phyloP scores from a whole-genome alignment of 2,329 filamentous ascomycete species.

The Blastomyces parvus region DNA sequence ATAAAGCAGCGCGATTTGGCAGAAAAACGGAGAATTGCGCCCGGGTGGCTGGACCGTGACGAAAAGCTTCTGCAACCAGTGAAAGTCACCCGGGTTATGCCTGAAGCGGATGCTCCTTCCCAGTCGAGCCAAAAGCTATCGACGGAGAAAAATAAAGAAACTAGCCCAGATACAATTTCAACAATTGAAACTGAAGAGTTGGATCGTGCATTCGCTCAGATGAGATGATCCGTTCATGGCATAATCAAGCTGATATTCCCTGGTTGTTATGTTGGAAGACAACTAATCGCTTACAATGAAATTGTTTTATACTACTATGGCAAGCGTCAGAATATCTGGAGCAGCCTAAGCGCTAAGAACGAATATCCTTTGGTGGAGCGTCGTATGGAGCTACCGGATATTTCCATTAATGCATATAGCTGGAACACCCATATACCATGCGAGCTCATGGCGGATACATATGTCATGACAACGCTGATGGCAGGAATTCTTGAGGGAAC shows the following conservation, averaged over 20 bases:
- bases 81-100: conserved; percentile 15
- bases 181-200: conserved; percentile 44
- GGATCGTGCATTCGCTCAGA: conserved; percentile 44
- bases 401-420: not conserved
- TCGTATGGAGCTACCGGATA: not conserved
- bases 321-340: not conserved
- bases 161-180: conserved; percentile 33
- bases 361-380: not conserved
- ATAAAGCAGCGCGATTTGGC: conserved; percentile 50
- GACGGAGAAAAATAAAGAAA: conserved; percentile 23
- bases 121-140: conserved; percentile 31
- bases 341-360: not conserved
- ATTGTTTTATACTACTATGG: not conserved
- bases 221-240: conserved; percentile 30
- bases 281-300: not conserved
- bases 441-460: not conserved
- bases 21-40: conserved; percentile 54
- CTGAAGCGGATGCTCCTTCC: conserved; percentile 20
- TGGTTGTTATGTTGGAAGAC: not conserved
- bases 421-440: not conserved
- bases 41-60: conserved; percentile 55
- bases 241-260: not conserved
- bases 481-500: too few species aligned
- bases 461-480: not conserved
- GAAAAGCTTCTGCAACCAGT: conserved; percentile 50